Conservation (phyloP, 257 asterid genomes). For the Dorcoceras hygrometricum region DNA sequence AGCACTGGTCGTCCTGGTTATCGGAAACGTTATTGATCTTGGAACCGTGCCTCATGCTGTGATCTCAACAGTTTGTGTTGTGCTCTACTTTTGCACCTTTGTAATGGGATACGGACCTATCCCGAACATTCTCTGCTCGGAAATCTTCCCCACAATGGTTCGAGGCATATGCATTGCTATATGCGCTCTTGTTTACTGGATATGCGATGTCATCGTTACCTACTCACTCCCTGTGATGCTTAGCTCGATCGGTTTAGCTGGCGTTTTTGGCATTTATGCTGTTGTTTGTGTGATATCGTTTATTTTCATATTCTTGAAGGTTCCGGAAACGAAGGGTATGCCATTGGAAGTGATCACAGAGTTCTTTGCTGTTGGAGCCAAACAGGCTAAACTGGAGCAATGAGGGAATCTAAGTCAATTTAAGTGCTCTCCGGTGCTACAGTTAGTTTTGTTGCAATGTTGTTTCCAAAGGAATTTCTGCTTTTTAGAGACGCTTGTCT, state of each 20-base stretch:
- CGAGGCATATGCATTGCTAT: conserved; percentile 93
- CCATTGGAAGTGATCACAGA: conserved; percentile 59
- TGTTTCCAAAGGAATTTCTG: background rate
- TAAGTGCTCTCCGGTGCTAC: background rate
- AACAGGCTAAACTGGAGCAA: conserved; percentile 33
- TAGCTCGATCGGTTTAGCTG: conserved; percentile 47
- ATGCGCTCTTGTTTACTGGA: conserved; percentile 86
- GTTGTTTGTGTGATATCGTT: conserved; percentile 44
- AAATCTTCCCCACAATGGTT: conserved; percentile 81
- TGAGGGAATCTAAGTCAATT: background rate
- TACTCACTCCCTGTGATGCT: conserved; percentile 52
- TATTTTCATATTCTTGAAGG: conserved; percentile 51
- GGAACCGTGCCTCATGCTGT: conserved; percentile 63
- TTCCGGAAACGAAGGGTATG: conserved; percentile 62
- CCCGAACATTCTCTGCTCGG: conserved; percentile 86
- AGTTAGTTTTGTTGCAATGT: background rate
- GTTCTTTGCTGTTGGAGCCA: conserved; percentile 58
- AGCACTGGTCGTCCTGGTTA: conserved; percentile 57
- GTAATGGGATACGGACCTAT: conserved; percentile 91
- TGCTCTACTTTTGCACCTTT: conserved; percentile 79
- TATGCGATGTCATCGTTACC: conserved; percentile 61
- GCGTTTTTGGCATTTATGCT: conserved; percentile 54
- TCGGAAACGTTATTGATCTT: conserved; percentile 57
- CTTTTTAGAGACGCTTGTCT: background rate
- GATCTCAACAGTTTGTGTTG: conserved; percentile 71